phyloP scores from a whole-genome alignment of 148 eudicot genomes.

The Cornus florida region DNA sequence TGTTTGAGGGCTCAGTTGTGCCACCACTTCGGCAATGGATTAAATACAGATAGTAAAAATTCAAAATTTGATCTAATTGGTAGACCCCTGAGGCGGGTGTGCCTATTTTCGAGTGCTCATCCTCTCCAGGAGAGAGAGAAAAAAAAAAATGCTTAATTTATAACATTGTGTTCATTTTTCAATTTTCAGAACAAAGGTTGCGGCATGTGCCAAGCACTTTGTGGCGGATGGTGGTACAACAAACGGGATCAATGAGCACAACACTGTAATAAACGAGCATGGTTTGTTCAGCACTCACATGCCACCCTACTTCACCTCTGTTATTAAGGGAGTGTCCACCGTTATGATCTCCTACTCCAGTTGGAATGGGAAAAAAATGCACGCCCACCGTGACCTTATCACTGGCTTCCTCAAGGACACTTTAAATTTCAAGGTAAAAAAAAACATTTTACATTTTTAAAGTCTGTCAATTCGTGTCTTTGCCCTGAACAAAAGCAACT shows the following conservation, averaged over 20 bases:
- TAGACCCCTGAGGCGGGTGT: no score
- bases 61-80: no score
- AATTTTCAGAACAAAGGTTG: constrained; percentile 53
- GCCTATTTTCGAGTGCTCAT: no score
- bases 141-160: no score
- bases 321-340: constrained; percentile 70
- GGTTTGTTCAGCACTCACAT: constrained; percentile 71
- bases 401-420: constrained; percentile 68
- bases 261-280: constrained; percentile 53
- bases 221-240: constrained; percentile 92
- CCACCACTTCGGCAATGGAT: no score
- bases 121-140: no score
- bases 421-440: constrained; percentile 57
- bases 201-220: constrained; percentile 83
- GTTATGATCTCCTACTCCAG: constrained; percentile 93
- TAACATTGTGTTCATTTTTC: neutral
- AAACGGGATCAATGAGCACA: constrained; percentile 63
- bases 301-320: constrained; percentile 65
- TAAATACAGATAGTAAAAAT: no score
- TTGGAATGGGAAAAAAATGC: constrained; percentile 88
- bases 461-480: neutral
- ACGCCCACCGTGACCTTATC: constrained; percentile 54
- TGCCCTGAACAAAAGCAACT: neutral
- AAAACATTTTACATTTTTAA: neutral
- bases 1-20: no score